Conservation (phyloP, 805 yeast genomes). For the Ogataea philodendri region DNA sequence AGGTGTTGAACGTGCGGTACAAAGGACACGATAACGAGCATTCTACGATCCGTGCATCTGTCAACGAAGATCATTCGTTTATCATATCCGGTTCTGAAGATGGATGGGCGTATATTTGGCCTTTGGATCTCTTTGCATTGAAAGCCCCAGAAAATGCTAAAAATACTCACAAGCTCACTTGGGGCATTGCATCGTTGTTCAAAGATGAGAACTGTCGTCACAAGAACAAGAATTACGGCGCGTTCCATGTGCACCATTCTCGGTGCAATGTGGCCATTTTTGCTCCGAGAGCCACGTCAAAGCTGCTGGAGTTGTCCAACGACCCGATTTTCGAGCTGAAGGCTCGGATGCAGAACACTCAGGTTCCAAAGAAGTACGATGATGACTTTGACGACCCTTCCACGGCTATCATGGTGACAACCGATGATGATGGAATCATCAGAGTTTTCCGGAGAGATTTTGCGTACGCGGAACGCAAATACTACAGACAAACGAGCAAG, state of each 20-base stretch:
- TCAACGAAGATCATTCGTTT: conserved; percentile 54
- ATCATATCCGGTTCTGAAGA: conserved; percentile 84
- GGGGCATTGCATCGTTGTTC: conserved; percentile 34
- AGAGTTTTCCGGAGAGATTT: conserved; percentile 80
- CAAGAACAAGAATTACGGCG: conserved; percentile 60
- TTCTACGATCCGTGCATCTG: conserved; percentile 67
- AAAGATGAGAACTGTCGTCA: conserved; percentile 35
- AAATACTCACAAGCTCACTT: conserved; percentile 37
- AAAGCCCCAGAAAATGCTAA: conserved; percentile 6
- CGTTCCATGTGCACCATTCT: conserved; percentile 75
- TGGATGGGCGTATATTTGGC: conserved; percentile 85
- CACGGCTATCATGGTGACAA: conserved; percentile 60
- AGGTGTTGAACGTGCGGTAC: conserved; percentile 60
- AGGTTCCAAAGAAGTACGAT: conserved; percentile 11
- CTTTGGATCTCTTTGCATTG: conserved; percentile 28
- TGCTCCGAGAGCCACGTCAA: conserved; percentile 71
- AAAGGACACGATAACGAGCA: conserved; percentile 72
- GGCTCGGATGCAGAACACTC: conserved; percentile 15
- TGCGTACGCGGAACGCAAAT: conserved; percentile 47
- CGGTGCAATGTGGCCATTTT: conserved; percentile 72
- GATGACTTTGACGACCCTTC: conserved; percentile 36
- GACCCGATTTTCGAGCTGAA: conserved; percentile 73
- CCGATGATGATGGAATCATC: conserved; percentile 71
- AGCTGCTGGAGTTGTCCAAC: conserved; percentile 65
- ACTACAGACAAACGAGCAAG: conserved; percentile 11